Percentiles rank a stretch among this genome's conserved stretches.
Evolutionary conservation across 306 rosid genomes (phyloP).

Genomic region (Cucurbita moschata): DNA sequence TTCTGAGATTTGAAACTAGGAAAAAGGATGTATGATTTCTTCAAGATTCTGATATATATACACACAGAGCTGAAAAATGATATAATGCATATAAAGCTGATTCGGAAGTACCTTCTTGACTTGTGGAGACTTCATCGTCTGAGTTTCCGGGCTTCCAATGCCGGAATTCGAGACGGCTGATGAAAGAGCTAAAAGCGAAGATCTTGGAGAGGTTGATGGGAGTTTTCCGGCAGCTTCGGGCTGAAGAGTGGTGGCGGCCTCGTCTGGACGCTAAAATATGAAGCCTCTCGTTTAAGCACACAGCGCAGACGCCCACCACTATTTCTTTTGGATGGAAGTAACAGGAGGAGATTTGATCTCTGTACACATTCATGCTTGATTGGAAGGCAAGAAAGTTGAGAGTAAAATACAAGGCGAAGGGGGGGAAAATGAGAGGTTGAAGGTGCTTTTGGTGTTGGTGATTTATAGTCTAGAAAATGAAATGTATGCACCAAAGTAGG

Average conservation of each 20-base stretch:
- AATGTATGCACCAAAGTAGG: neutral
- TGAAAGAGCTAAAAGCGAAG: slow-evolving; percentile 71
- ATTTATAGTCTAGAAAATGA: slow-evolving; percentile 8
- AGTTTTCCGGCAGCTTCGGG: slow-evolving; percentile 20
- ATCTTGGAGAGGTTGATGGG: slow-evolving; percentile 55
- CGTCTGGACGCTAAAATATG: slow-evolving; percentile 52
- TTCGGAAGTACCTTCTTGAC: slow-evolving; percentile 60
- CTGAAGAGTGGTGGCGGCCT: slow-evolving; percentile 26
- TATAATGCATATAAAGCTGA: neutral
- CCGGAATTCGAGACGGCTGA: slow-evolving; percentile 49
- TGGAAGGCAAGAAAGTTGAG: neutral
- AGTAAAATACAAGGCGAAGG: neutral
- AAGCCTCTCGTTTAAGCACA: slow-evolving; percentile 74
- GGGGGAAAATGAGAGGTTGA: slow-evolving; percentile 3
- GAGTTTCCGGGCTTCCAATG: slow-evolving; percentile 39
- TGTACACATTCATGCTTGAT: slow-evolving; percentile 31
- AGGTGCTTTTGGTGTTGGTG: slow-evolving; percentile 5
- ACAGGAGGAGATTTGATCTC: slow-evolving; percentile 50
- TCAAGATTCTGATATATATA: neutral
- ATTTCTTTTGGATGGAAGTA: slow-evolving; percentile 68
- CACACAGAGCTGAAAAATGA: neutral
- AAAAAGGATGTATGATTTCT: neutral
- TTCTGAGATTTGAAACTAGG: neutral
- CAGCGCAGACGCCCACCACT: slow-evolving; percentile 70
- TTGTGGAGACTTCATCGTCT: slow-evolving; percentile 47